Evolutionary conservation across 2,329 filamentous ascomycete species (phyloP).

Genomic region (Fusarium tjaetaba): DNA sequence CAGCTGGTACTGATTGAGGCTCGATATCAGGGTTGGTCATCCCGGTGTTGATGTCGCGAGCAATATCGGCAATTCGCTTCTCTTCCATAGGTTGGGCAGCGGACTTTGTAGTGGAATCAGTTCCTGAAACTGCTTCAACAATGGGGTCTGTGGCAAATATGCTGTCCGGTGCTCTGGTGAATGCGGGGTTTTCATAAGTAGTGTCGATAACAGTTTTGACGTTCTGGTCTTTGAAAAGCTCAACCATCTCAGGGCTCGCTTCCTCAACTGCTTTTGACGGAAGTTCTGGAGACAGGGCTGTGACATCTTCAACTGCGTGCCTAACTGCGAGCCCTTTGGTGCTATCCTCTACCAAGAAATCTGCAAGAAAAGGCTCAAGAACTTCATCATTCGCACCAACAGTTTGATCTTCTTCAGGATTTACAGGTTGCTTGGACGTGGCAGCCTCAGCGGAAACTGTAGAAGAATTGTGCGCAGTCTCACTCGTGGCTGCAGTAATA

Average conservation of each 20-base stretch:
- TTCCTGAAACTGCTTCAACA: background rate
- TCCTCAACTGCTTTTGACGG: background rate
- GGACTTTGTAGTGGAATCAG: background rate
- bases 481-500: background rate
- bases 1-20: background rate
- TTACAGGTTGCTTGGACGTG: slow-evolving; percentile 2
- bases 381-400: background rate
- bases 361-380: background rate
- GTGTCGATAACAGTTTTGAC: background rate
- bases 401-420: background rate
- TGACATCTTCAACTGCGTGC: background rate
- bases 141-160: background rate
- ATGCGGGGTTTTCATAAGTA: background rate
- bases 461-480: background rate
- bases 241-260: slow-evolving; percentile 3
- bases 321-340: background rate
- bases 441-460: background rate
- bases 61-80: background rate
- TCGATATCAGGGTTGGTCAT: slow-evolving; percentile 1
- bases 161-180: background rate
- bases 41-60: background rate
- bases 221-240: background rate
- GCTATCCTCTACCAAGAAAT: background rate
- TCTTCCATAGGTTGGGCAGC: background rate
- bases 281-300: background rate